Conservation (phyloP, 257 asterid species). For the Solanum chiquidenum region DNA sequence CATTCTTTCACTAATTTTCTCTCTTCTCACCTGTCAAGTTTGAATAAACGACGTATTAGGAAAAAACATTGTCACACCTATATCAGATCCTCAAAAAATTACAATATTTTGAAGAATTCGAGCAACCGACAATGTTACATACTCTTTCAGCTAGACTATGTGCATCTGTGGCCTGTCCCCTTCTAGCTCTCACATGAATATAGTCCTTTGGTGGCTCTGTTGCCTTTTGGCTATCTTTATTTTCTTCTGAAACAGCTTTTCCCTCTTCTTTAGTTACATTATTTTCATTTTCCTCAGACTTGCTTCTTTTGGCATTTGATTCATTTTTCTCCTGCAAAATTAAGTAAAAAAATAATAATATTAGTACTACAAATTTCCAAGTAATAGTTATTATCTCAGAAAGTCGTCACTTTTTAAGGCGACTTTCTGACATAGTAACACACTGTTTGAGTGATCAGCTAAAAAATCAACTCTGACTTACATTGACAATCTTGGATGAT, state of each 20-base stretch:
- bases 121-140: not conserved
- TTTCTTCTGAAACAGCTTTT: constrained; percentile 7
- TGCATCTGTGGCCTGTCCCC: constrained; percentile 95
- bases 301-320: constrained; percentile 48
- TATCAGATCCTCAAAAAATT: not conserved
- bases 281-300: constrained; percentile 23
- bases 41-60: not conserved
- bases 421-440: not conserved
- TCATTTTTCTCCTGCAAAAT: constrained; percentile 49
- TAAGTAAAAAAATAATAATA: not conserved
- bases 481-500: constrained; percentile 25
- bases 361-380: not conserved
- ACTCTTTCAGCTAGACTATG: constrained; percentile 97
- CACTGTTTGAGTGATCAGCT: not conserved
- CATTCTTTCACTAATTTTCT: constrained; percentile 91
- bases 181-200: constrained; percentile 91
- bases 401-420: not conserved
- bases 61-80: accelerated
- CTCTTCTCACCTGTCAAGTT: constrained; percentile 60
- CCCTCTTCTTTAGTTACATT: constrained; percentile 16
- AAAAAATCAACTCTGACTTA: constrained; percentile 1
- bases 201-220: constrained; percentile 71
- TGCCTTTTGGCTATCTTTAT: constrained; percentile 19
- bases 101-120: not conserved
- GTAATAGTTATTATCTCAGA: not conserved